Percentiles rank a stretch among this genome's conserved stretches.
phyloP scores from a whole-genome alignment of 441 rosid genomes.

The Biscutella laevigata region DNA sequence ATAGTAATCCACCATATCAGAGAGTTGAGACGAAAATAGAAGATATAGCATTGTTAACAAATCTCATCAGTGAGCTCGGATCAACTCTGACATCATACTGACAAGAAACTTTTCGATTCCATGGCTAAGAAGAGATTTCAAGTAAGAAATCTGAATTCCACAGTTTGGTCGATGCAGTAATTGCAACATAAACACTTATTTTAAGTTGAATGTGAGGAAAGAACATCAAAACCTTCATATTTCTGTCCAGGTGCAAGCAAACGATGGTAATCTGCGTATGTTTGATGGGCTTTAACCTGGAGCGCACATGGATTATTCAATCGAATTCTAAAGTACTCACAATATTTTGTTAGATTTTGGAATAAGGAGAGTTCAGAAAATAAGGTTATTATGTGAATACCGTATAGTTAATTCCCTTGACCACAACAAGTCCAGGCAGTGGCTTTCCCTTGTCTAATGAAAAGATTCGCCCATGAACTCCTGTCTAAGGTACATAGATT shows the following conservation, averaged over 20 bases:
- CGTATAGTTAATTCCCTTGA: slow-evolving; percentile 72
- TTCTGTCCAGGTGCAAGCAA: slow-evolving; percentile 56
- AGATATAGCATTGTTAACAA: not conserved
- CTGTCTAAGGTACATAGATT: slow-evolving; percentile 40
- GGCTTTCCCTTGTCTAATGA: slow-evolving; percentile 76
- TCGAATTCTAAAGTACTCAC: not conserved
- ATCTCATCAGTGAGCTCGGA: too few relatives aligned
- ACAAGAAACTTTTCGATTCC: not conserved
- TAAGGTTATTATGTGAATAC: slow-evolving; percentile 22
- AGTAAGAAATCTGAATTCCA: not conserved
- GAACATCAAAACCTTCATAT: slow-evolving; percentile 62
- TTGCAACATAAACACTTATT: not conserved
- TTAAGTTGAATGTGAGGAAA: not conserved
- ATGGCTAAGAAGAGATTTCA: not conserved
- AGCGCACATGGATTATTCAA: slow-evolving; percentile 8
- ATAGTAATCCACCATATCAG: not conserved
- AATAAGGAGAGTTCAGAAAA: not conserved
- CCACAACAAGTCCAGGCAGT: slow-evolving; percentile 49
- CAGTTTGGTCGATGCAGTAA: not conserved
- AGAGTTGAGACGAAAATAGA: not conserved
- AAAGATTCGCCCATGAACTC: slow-evolving; percentile 85
- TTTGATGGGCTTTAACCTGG: slow-evolving; percentile 58
- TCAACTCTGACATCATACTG: not conserved
- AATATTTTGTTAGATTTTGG: not conserved
- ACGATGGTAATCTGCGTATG: slow-evolving; percentile 71